Percentiles rank a stretch among this genome's conserved stretches.
Evolutionary conservation across 192 early-diverging fungal species (phyloP).

Genomic region (Mortierella antarctica): DNA sequence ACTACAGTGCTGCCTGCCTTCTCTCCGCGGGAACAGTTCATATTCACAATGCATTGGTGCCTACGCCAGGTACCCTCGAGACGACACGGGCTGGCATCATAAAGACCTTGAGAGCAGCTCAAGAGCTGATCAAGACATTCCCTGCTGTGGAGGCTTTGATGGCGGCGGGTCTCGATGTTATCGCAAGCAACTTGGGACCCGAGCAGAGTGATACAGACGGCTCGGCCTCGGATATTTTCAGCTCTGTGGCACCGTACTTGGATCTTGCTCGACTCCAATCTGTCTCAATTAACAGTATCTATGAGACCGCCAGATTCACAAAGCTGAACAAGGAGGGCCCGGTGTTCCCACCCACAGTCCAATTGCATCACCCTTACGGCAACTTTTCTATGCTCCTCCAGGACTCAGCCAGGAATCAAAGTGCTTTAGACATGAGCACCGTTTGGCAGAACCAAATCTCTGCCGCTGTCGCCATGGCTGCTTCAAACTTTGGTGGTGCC

Average conservation of each 20-base stretch:
- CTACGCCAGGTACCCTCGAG: conserved; percentile 21
- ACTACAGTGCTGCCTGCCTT: conserved; percentile 29
- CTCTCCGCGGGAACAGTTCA: conserved; percentile 51
- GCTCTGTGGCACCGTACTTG: conserved; percentile 17
- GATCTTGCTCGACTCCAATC: conserved; percentile 28
- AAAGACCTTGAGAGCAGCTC: conserved; percentile 27
- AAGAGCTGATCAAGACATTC: conserved; percentile 31
- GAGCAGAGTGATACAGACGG: conserved; percentile 18
- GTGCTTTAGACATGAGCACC: conserved; percentile 1
- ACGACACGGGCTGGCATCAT: conserved; percentile 28
- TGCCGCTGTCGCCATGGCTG: conserved; percentile 24
- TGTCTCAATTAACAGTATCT: conserved; percentile 19
- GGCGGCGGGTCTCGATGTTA: conserved; percentile 26
- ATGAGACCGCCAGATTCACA: conserved; percentile 26
- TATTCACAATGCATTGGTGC: conserved; percentile 38
- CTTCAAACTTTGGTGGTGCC: conserved; percentile 22
- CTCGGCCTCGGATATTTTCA: conserved; percentile 23
- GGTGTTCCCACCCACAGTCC: conserved; percentile 19
- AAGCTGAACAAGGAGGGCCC: conserved; percentile 26
- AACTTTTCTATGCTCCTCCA: conserved; percentile 33
- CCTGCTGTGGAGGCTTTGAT: conserved; percentile 25
- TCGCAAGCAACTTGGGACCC: conserved; percentile 21
- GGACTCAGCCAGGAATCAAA: background rate
- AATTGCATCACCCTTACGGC: conserved; percentile 35
- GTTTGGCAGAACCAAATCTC: conserved; percentile 36